phyloP scores from a whole-genome alignment of 495 filamentous ascomycete species.

The Corynascus novoguineensis region DNA sequence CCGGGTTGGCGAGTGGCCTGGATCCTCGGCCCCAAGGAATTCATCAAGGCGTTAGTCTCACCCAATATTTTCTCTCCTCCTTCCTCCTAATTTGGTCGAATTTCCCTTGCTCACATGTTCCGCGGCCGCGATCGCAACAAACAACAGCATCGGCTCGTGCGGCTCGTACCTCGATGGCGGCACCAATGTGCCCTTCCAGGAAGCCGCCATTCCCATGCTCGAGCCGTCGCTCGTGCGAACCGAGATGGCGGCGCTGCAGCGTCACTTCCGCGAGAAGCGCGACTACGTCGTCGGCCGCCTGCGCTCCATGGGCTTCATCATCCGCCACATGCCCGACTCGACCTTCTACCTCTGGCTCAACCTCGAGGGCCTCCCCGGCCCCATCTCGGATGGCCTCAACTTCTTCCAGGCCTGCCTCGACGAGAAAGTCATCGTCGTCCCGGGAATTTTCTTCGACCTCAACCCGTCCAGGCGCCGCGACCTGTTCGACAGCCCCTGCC shows the following conservation, averaged over 20 bases:
- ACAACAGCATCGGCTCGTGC: slow-evolving; percentile 66
- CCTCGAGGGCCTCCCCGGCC: slow-evolving; percentile 57
- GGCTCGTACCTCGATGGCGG: slow-evolving; percentile 95
- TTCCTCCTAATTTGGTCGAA: not conserved
- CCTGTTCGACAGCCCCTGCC: slow-evolving; percentile 90
- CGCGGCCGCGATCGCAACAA: not conserved
- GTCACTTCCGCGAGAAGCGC: slow-evolving; percentile 81
- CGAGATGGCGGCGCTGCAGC: slow-evolving; percentile 89
- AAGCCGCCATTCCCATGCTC: slow-evolving; percentile 88
- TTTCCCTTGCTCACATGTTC: not conserved
- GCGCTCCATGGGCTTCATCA: slow-evolving; percentile 73
- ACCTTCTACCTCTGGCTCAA: slow-evolving; percentile 81
- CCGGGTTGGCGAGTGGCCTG: slow-evolving; percentile 96
- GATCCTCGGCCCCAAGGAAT: slow-evolving; percentile 94
- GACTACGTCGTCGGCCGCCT: slow-evolving; percentile 81
- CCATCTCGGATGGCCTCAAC: slow-evolving; percentile 85
- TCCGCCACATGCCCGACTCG: slow-evolving; percentile 72
- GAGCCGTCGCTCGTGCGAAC: slow-evolving; percentile 68
- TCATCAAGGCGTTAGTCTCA: slow-evolving; percentile 66
- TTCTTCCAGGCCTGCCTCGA: slow-evolving; percentile 91
- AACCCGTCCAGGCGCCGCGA: slow-evolving; percentile 88
- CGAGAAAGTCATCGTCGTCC: slow-evolving; percentile 92
- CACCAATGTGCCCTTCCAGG: slow-evolving; percentile 91
- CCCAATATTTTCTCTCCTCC: not conserved
- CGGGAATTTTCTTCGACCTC: slow-evolving; percentile 87